Evolutionary conservation across 2,329 filamentous ascomycete species (phyloP), one percentile per base, ranked within the genome.

Genomic region (Ophiocordyceps polyrhachis-furcata): DNA sequence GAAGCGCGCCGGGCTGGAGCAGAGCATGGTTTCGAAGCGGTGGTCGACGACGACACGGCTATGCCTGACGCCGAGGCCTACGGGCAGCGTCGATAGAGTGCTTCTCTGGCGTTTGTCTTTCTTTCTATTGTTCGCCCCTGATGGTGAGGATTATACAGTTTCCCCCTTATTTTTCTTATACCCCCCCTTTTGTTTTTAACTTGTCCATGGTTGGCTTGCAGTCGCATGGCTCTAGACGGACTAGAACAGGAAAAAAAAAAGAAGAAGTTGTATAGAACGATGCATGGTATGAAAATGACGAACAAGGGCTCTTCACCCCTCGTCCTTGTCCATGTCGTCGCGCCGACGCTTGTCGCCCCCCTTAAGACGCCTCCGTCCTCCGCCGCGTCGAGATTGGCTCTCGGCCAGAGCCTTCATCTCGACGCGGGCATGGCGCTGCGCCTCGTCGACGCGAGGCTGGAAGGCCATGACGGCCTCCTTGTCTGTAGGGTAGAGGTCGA

Each of bases 401-500:
- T 93, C 85, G 45, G 83, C 73, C 51, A 88, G 59, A 45, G 76
- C 71, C 68, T 88, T 91, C 80, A 94, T 83, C 63, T 93, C 80
- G 45, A 72, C 75, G 43, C 83, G 76, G 0, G 88, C 83, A 45
- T 83, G 71, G 42, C 85, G 71, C 59, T 94, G 86, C 0, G 88
- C 88, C 60, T 93, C 85, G 46, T 83, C 79, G 0, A 93, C 83
- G 2, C 84, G 71, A 45, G 76, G 68, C 52, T 79, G 78, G 60
- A 93, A 81, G 0, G 88, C 71, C 76, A 93, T 83, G 1, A 88
- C 84, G 57, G 93, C 85, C 17, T 91, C 85, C 64, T 86, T 85
- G 42, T 79, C 74, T 0, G 76, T 69, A 8, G 74, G 66, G 54
- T 83, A 83, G 56, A 83, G 79, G 0, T 70, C 61, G 45, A 93